Evolutionary conservation across 768 basidiomycete species (phyloP), one percentile per base, ranked within the genome.

Genomic region (Sarcodon sp.): DNA sequence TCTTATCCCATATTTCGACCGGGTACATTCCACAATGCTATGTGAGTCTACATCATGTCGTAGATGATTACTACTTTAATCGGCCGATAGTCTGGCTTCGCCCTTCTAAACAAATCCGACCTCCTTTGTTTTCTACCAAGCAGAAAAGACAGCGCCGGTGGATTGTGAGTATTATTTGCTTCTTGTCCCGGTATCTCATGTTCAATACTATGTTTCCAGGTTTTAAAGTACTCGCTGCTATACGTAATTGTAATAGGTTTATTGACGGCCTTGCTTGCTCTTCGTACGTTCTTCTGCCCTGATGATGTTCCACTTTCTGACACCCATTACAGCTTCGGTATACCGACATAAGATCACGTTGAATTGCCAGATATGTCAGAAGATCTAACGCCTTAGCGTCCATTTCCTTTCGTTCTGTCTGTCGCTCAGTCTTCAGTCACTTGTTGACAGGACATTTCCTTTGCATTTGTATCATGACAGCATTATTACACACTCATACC

Each of bases 61-160:
- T 47, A 35, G 49, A 16, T 12, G 12, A 16, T 39, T 44, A 7
- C 7, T 45, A 33, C 50, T 57, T 50, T 49, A 41, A 52, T 53
- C 8, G 55, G 34, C 47, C 18, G 47, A 8, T 49, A 90, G 87
- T 97, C 73, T 98, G 96, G 93, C 74, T 98, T 44, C 84, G 88
- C 39, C 90, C 90, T 3, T 90, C 87, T 43, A 91, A 90, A 67
- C 91, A 93, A 65, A 94, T 94, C 52, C 84, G 90, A 35, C 72
- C 92, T 16, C 91, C 92, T 9, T 71, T 97, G 50, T 97, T 91
- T 73, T 91, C 88, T 10, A 87, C 87, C 47, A 92, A 93, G 67
- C 90, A 93, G 67, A 88, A 90, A 69, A 74, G 86, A 54, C 87
- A 91, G 61, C 76, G 93, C 49, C 71, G 93, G 56, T 91, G 87